A percentile compares a stretch with the other conserved stretches of the same genome.
Evolutionary conservation across 768 basidiomycete species (phyloP).

Genomic region (Agaricus blazei): DNA sequence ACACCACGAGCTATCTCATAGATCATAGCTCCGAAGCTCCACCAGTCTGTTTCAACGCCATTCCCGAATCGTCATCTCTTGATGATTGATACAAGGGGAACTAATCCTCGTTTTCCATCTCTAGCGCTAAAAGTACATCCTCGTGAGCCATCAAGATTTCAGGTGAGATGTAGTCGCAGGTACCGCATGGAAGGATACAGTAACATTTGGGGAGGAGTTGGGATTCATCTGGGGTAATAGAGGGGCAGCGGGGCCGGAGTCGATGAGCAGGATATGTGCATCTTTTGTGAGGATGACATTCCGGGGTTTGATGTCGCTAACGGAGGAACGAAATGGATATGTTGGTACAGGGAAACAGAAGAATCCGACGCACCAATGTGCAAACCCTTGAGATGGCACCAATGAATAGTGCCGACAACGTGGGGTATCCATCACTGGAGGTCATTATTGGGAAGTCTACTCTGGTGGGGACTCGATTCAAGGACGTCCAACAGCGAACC

Average conservation of each 20-base stretch:
- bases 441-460: constrained; percentile 61
- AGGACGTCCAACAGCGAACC: constrained; percentile 89
- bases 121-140: constrained; percentile 72
- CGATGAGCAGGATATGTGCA: constrained; percentile 77
- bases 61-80: constrained; percentile 33
- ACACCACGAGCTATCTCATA: constrained; percentile 85
- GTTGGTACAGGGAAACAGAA: background rate
- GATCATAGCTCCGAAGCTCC: constrained; percentile 89
- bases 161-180: constrained; percentile 95
- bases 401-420: constrained; percentile 75
- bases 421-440: constrained; percentile 87
- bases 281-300: constrained; percentile 79
- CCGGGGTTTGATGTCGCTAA: constrained; percentile 92
- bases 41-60: constrained; percentile 92
- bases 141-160: constrained; percentile 85
- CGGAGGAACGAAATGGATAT: background rate
- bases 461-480: constrained; percentile 62
- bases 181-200: constrained; percentile 83
- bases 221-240: constrained; percentile 54
- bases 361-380: constrained; percentile 61
- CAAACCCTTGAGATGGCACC: constrained; percentile 91
- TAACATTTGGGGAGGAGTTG: constrained; percentile 54
- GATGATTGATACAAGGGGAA: constrained; percentile 4
- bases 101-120: constrained; percentile 54
- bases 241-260: constrained; percentile 91